Evolutionary conservation across 371 early-diverging fungal genomes (phyloP), one percentile per base, ranked within the genome.

Genomic region (Mortierella sp.): DNA sequence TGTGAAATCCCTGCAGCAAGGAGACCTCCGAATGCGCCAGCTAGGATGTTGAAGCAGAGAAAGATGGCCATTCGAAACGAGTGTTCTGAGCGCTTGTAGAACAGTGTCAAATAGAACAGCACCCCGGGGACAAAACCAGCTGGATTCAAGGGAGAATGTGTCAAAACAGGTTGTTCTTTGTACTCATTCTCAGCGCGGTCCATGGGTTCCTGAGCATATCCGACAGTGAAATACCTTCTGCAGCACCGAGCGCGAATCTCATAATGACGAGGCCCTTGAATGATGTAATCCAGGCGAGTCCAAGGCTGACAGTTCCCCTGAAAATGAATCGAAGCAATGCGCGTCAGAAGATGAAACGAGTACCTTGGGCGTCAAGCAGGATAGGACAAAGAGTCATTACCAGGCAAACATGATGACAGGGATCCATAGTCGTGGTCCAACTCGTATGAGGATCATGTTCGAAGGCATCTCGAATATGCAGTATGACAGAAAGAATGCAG

Each of bases 61-160:
- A 93, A 93, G 34, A 88, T 66, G 3, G 90, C 89, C 17, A 92
- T 82, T 24, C 94, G 88, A 51, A 83, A 79, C 13, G 92, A 88
- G 63, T 86, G 86, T 78, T 94, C 94, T 14, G 81, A 67, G 2
- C 87, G 85, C 39, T 85, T 85, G 64, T 94, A 95, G 89, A 94
- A 95, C 51, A 85, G 87, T 12, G 93, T 90, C 39, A 94, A 77
- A 61, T 90, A 89, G 50, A 84, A 91, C 10, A 91, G 81, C 25
- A 90, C 87, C 22, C 92, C 94, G 13, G 93, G 94, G 25, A 91
- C 89, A 50, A 93, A 87, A 0, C 91, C 92, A 13, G 91, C 89
- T 78, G 53, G 29, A 53, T n/a, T 51, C 28, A 12, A 54, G n/a
- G 13, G 4, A 56, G 31, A 13, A 12, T n/a, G 31, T 45, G 45